Evolutionary conservation across 306 rosid genomes (phyloP).

Genomic region (Sicyos baderoa): DNA sequence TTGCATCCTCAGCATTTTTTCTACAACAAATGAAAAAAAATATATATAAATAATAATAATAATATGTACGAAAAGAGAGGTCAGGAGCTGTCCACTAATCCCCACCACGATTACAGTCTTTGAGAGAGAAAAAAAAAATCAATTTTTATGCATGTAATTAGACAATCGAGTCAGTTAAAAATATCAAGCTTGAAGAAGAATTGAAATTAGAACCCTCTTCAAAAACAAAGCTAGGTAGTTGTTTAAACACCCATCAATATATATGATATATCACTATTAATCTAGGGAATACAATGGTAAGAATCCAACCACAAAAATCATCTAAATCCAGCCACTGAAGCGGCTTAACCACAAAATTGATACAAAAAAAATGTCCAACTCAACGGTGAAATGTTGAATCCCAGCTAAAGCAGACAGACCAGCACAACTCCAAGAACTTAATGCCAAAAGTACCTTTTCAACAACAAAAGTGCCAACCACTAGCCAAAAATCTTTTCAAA

Average conservation of each 20-base stretch:
- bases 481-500: neutral
- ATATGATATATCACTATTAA: neutral
- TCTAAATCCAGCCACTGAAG: neutral
- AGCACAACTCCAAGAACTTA: neutral
- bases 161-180: neutral
- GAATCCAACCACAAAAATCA: no score
- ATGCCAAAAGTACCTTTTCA: neutral
- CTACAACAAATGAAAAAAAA: conserved; percentile 24
- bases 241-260: neutral
- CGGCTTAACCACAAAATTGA: neutral
- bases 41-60: no score
- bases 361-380: neutral
- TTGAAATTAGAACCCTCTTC: neutral
- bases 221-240: neutral
- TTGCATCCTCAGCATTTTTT: conserved; percentile 96
- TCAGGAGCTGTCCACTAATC: neutral
- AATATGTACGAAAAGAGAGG: neutral
- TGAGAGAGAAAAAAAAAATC: neutral
- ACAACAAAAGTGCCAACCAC: neutral
- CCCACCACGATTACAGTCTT: neutral
- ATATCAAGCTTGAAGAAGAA: neutral
- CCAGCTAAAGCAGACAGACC: neutral
- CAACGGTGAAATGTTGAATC: neutral
- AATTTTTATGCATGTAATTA: neutral
- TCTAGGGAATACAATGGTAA: neutral